These are phyloP conservation scores for Draba incana DNA, from an alignment of 345 rosid species.

Conservation along the genomic window DNA sequence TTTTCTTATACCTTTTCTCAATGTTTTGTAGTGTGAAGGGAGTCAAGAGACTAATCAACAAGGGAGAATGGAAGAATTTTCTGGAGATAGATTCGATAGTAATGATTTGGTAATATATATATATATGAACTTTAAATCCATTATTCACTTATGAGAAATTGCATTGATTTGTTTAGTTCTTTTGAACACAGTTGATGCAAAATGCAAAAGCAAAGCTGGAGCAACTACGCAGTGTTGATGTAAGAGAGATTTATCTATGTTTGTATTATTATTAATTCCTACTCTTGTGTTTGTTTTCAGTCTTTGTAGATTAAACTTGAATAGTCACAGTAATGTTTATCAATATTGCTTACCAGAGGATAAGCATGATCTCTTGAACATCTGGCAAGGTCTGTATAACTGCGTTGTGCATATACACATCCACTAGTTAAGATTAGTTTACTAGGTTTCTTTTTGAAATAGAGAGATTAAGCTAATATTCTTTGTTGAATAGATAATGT, in stretches of 20 bases:
- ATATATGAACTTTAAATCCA: conserved; percentile 17
- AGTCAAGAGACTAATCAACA: conserved; percentile 1
- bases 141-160: neutral
- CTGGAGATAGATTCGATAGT: conserved; percentile 21
- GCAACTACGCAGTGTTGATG: neutral
- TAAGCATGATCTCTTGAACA: conserved; percentile 65
- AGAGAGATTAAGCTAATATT: neutral
- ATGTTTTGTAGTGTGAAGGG: conserved; percentile 30
- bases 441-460: neutral
- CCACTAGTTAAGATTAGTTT: neutral
- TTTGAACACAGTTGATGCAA: conserved; percentile 28
- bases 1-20: conserved; percentile 11
- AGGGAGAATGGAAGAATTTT: neutral
- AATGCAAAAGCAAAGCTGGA: conserved; percentile 4
- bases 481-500: conserved; percentile 24
- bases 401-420: too few relatives aligned
- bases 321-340: conserved; percentile 57
- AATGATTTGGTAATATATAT: conserved; percentile 38
- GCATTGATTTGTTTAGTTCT: conserved; percentile 21
- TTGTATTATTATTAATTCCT: conserved; percentile 26
- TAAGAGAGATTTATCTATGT: conserved; percentile 16
- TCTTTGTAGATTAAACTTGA: conserved; percentile 7
- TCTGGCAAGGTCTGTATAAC: conserved; percentile 58
- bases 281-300: conserved; percentile 1
- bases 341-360: conserved; percentile 67